Percentiles rank a stretch among this genome's conserved stretches.
Evolutionary conservation across 495 filamentous ascomycete genomes (phyloP).

Genomic region (Tuber calosporum): DNA sequence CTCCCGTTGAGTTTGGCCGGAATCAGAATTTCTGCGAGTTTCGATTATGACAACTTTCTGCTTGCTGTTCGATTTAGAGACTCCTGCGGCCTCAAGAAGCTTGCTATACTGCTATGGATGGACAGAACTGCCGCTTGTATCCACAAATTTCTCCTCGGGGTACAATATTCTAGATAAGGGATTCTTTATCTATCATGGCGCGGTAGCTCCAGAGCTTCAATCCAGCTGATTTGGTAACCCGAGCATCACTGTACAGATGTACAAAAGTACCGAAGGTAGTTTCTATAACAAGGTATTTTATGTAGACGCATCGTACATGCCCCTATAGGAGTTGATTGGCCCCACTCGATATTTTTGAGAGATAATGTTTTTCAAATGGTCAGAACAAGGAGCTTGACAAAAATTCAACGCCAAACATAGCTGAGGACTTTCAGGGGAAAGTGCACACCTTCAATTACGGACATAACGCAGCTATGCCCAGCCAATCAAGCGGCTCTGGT

Average conservation of each 20-base stretch:
- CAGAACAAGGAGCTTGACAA: neutral
- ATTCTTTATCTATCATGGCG: neutral
- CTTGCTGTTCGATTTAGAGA: neutral
- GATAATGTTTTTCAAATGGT: neutral
- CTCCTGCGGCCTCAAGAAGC: neutral
- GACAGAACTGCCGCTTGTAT: neutral
- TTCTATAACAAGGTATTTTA: neutral
- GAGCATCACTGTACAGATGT: neutral
- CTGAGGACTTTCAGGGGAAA: neutral
- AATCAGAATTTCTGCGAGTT: neutral
- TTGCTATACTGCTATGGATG: neutral
- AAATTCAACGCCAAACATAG: neutral
- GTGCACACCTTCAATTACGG: neutral
- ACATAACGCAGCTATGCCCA: neutral
- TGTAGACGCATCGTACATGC: neutral
- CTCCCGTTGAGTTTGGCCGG: neutral
- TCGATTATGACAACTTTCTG: neutral
- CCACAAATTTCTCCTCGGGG: neutral
- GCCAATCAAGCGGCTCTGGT: constrained; percentile 1
- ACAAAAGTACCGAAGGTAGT: neutral
- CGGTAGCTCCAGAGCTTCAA: neutral
- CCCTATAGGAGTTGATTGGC: neutral
- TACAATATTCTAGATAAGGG: neutral
- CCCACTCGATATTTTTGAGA: neutral
- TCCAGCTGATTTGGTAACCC: neutral